phyloP scores from a whole-genome alignment of 352 stramenopile genomes.

The Phytophthora sansomeana region DNA sequence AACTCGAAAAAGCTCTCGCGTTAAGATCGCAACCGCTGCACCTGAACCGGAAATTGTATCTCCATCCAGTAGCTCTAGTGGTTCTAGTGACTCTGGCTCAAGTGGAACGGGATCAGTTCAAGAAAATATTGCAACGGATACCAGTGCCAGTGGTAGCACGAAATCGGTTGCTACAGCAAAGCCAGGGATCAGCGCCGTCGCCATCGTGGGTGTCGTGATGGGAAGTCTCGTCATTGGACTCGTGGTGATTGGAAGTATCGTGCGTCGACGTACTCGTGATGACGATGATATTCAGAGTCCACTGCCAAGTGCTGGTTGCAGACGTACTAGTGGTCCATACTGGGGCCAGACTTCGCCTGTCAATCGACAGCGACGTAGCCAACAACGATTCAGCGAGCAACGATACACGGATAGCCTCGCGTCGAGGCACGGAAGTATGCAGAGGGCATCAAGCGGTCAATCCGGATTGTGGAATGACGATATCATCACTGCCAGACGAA shows the following conservation, averaged over 20 bases:
- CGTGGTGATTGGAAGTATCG: conserved; percentile 1
- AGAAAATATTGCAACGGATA: background rate
- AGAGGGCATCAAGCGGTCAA: conserved; percentile 1
- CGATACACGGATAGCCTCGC: conserved; percentile 2
- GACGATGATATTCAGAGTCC: conserved; percentile 7
- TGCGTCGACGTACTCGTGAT: background rate
- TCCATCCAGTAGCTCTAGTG: background rate
- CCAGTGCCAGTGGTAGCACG: conserved; percentile 1
- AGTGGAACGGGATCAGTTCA: background rate
- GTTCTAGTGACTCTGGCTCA: background rate
- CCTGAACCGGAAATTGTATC: background rate
- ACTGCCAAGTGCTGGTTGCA: background rate
- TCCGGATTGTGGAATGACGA: conserved; percentile 30
- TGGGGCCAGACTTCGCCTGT: conserved; percentile 11
- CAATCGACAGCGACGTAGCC: background rate
- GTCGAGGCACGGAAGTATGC: background rate
- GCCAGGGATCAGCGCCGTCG: background rate
- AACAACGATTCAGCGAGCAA: conserved; percentile 7
- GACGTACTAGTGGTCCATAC: conserved; percentile 3
- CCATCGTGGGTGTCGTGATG: conserved; percentile 2
- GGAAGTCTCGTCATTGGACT: background rate
- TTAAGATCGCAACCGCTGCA: conserved; percentile 3
- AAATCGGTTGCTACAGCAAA: background rate
- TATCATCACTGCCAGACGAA: conserved; percentile 30
- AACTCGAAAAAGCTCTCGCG: background rate